phyloP scores from a whole-genome alignment of 306 rosid genomes.

The Vigna trinervia region DNA sequence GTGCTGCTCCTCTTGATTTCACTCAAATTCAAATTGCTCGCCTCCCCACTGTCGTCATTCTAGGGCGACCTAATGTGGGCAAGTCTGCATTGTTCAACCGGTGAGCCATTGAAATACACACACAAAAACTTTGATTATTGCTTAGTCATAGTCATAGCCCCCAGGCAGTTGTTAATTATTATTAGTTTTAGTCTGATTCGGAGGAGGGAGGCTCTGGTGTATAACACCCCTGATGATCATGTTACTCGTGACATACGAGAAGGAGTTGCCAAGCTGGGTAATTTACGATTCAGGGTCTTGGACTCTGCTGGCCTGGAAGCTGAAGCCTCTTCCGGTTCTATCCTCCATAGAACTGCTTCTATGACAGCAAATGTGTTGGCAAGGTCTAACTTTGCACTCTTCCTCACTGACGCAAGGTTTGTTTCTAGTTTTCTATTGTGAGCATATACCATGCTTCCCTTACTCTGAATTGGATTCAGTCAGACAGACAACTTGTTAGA shows the following conservation, averaged over 20 bases:
- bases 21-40: constrained; percentile 30
- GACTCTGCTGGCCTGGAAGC: constrained; percentile 96
- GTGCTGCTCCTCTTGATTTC: constrained; percentile 22
- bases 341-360: constrained; percentile 85
- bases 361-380: constrained; percentile 77
- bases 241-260: constrained; percentile 93
- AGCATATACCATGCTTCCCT: background rate
- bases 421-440: background rate
- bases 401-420: constrained; percentile 85
- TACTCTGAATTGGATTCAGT: background rate
- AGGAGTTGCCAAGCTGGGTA: constrained; percentile 88
- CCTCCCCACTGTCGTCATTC: constrained; percentile 46
- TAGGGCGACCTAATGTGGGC: constrained; percentile 52
- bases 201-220: constrained; percentile 94
- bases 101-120: background rate
- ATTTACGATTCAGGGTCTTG: constrained; percentile 85
- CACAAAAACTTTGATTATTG: background rate
- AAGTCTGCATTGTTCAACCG: constrained; percentile 52
- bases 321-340: constrained; percentile 74
- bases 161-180: background rate
- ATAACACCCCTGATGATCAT: constrained; percentile 91
- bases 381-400: constrained; percentile 70
- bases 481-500: background rate
- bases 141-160: background rate
- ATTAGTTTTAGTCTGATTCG: constrained; percentile 63